These are phyloP conservation scores for Aspergillus eucalypticola DNA, from an alignment of 2,329 filamentous ascomycete genomes.

Conservation along the genomic window DNA sequence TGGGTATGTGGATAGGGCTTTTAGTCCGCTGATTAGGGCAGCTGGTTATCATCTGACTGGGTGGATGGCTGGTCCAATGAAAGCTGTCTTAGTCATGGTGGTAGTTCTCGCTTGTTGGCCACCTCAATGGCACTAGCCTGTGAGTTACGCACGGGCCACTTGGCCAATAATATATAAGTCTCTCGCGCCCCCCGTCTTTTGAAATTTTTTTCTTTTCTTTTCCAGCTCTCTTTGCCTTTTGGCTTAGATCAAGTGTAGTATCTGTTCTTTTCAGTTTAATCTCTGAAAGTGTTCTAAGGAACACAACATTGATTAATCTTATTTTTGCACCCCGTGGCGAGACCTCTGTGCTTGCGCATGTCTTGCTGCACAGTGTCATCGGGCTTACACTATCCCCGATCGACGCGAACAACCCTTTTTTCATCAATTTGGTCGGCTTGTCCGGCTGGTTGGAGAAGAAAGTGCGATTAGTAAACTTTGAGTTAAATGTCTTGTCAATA, in stretches of 20 bases:
- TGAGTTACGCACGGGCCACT: slow-evolving; percentile 24
- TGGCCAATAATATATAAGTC: slow-evolving; percentile 32
- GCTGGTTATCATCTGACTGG: slow-evolving; percentile 13
- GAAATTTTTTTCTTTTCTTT: slow-evolving; percentile 45
- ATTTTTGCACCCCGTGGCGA: slow-evolving; percentile 65
- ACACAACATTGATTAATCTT: slow-evolving; percentile 76
- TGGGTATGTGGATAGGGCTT: slow-evolving; percentile 13
- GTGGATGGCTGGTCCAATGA: neutral
- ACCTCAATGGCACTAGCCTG: slow-evolving; percentile 20
- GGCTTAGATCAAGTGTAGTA: slow-evolving; percentile 93
- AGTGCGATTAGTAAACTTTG: too few species aligned
- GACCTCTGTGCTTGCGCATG: slow-evolving; percentile 74
- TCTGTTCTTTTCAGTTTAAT: slow-evolving; percentile 98
- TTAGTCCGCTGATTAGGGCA: slow-evolving; percentile 22
- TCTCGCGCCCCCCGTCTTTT: slow-evolving; percentile 25
- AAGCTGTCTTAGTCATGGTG: too few species aligned
- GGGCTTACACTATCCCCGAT: slow-evolving; percentile 74
- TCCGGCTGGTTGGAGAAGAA: slow-evolving; percentile 60
- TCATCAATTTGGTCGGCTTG: slow-evolving; percentile 60
- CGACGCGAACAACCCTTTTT: slow-evolving; percentile 64
- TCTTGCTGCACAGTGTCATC: slow-evolving; percentile 67
- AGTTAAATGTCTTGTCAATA: too few species aligned
- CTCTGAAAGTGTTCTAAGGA: slow-evolving; percentile 79
- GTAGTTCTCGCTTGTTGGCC: slow-evolving; percentile 16
- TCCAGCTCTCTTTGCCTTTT: slow-evolving; percentile 57